phyloP scores from a whole-genome alignment of 306 rosid species.

The Castanospermum australe region DNA sequence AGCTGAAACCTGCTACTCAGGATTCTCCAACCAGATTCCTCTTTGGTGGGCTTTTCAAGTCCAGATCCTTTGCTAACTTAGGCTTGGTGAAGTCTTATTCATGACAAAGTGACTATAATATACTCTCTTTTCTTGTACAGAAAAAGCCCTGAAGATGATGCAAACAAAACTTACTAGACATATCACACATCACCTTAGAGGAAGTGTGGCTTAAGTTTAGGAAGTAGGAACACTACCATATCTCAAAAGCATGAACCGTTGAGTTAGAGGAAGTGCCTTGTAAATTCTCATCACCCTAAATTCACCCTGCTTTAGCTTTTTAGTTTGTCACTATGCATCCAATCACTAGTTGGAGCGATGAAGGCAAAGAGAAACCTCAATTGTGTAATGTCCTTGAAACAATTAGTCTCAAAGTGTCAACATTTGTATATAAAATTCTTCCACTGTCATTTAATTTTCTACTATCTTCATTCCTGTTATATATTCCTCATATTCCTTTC shows the following conservation, averaged over 20 bases:
- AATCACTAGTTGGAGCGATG: slow-evolving; percentile 40
- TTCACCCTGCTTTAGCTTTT: slow-evolving; percentile 23
- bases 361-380: slow-evolving; percentile 29
- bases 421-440: slow-evolving; percentile 18
- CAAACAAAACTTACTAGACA: background rate
- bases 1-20: slow-evolving; percentile 55
- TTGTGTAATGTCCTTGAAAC: slow-evolving; percentile 26
- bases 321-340: slow-evolving; percentile 33
- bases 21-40: slow-evolving; percentile 83
- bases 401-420: background rate
- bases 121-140: slow-evolving; percentile 41
- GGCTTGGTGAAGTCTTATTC: slow-evolving; percentile 81
- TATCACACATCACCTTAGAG: background rate
- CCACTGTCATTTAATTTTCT: background rate
- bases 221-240: slow-evolving; percentile 28
- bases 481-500: too few species aligned
- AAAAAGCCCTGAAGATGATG: slow-evolving; percentile 23
- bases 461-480: background rate
- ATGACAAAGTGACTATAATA: slow-evolving; percentile 24
- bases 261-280: slow-evolving; percentile 41
- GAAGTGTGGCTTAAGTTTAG: slow-evolving; percentile 42
- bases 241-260: slow-evolving; percentile 23
- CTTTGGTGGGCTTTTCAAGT: slow-evolving; percentile 93
- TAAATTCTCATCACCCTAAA: slow-evolving; percentile 44
- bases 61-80: slow-evolving; percentile 92